These are phyloP conservation scores for Trichoderma koningii DNA, from an alignment of 2,329 filamentous ascomycete genomes.

Conservation along the genomic window DNA sequence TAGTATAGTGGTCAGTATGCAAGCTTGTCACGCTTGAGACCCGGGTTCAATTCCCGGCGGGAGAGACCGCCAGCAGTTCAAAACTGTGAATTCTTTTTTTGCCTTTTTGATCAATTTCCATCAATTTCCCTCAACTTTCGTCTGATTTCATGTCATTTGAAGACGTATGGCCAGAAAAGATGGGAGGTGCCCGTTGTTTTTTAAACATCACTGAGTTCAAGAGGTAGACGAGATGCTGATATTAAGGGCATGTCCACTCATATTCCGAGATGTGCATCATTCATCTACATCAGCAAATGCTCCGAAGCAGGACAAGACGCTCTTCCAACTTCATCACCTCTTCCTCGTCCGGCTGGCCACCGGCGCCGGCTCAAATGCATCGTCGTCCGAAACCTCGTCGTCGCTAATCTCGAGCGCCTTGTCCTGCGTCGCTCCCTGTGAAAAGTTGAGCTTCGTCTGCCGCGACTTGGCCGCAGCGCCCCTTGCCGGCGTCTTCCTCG, in stretches of 20 bases:
- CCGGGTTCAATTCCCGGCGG: constrained; percentile 35
- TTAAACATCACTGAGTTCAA: background rate
- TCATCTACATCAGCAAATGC: constrained; percentile 15
- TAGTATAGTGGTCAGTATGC: constrained; percentile 35
- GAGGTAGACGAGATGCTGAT: background rate
- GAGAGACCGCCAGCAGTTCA: constrained; percentile 29
- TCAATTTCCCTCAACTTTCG: too few species aligned
- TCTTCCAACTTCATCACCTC: constrained; percentile 29
- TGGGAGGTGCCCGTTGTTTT: background rate
- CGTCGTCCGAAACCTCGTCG: constrained; percentile 65
- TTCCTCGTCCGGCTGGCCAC: constrained; percentile 39
- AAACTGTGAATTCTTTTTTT: constrained; percentile 25
- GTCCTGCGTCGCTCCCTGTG: constrained; percentile 47
- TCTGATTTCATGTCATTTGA: background rate
- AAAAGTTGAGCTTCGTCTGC: constrained; percentile 42
- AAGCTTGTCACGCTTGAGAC: constrained; percentile 35
- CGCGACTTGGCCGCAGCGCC: constrained; percentile 30
- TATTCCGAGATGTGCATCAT: background rate
- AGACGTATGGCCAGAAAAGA: background rate
- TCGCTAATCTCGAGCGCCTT: constrained; percentile 63
- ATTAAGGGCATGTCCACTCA: background rate
- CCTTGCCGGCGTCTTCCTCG: constrained; percentile 32
- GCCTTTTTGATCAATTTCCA: background rate
- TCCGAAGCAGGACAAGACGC: background rate
- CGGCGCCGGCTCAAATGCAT: constrained; percentile 61